Evolutionary conservation across 106 monocot genomes (phyloP).

Genomic region (Dendrobium huoshanense): DNA sequence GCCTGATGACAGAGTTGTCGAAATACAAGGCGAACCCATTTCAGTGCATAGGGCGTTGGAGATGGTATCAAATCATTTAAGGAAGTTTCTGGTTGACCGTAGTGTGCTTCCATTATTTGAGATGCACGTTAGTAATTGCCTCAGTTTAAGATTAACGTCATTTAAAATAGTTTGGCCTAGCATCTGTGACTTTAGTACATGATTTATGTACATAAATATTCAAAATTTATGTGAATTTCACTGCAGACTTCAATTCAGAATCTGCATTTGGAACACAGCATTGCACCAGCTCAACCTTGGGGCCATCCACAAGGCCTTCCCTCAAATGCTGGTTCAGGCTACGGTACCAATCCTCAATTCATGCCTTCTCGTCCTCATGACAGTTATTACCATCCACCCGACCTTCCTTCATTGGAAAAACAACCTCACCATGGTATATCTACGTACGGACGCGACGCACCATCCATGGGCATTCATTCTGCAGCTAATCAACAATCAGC

Average conservation of each 20-base stretch:
- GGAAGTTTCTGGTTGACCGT: slow-evolving; percentile 68
- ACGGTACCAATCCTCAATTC: slow-evolving; percentile 53
- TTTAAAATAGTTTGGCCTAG: neutral
- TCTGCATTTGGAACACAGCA: slow-evolving; percentile 51
- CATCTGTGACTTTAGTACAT: no score
- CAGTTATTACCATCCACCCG: slow-evolving; percentile 59
- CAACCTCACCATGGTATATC: slow-evolving; percentile 71
- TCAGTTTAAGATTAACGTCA: neutral
- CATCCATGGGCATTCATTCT: slow-evolving; percentile 31
- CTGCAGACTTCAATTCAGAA: slow-evolving; percentile 47
- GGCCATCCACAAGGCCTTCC: slow-evolving; percentile 57
- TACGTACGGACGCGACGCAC: slow-evolving; percentile 61
- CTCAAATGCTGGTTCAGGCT: slow-evolving; percentile 38
- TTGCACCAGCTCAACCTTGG: slow-evolving; percentile 69
- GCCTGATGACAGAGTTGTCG: slow-evolving; percentile 63
- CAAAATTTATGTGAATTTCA: neutral
- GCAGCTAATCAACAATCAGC: slow-evolving; percentile 31
- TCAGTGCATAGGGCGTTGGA: slow-evolving; percentile 55
- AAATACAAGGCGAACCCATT: slow-evolving; percentile 59
- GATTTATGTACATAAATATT: neutral
- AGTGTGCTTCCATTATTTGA: slow-evolving; percentile 58
- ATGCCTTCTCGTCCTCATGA: slow-evolving; percentile 58
- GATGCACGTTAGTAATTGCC: slow-evolving; percentile 4
- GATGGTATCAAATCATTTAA: slow-evolving; percentile 40
- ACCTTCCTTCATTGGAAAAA: slow-evolving; percentile 50